These are phyloP conservation scores for Epichloe typhina DNA, from an alignment of 2,329 filamentous ascomycete genomes.

Conservation along the genomic window DNA sequence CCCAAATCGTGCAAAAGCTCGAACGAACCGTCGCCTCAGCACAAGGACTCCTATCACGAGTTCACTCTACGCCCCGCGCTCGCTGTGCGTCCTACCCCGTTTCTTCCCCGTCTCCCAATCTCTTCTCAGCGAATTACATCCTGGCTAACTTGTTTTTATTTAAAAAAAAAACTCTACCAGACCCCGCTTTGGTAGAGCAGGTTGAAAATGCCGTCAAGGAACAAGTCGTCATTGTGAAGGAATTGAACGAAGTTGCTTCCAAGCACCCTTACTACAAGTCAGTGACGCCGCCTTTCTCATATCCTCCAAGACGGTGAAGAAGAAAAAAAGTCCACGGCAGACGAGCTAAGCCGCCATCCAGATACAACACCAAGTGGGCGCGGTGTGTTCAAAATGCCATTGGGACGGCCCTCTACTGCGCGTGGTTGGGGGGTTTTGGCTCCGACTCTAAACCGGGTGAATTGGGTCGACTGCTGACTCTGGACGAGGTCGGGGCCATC, in stretches of 20 bases:
- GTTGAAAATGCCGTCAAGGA: conserved; percentile 60
- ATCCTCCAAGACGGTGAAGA: neutral
- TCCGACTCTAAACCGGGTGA: conserved; percentile 28
- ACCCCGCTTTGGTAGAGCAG: conserved; percentile 53
- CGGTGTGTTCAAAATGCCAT: conserved; percentile 71
- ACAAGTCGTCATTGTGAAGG: conserved; percentile 56
- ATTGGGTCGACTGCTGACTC: conserved; percentile 60
- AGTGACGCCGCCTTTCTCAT: neutral
- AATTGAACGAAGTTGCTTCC: conserved; percentile 61
- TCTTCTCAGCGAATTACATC: neutral
- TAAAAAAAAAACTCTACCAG: conserved; percentile 18
- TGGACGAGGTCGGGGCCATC: conserved; percentile 73
- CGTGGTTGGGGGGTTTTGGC: conserved; percentile 73
- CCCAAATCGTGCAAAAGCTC: conserved; percentile 66
- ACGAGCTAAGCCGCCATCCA: conserved; percentile 12
- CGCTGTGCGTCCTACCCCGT: conserved; percentile 28
- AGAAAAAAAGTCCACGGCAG: neutral
- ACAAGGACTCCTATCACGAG: conserved; percentile 72
- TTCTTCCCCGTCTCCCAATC: too few relatives aligned
- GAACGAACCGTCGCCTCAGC: conserved; percentile 73
- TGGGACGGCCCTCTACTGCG: conserved; percentile 41
- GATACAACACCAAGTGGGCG: conserved; percentile 76
- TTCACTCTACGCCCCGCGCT: conserved; percentile 69
- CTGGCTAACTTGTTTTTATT: conserved; percentile 1
- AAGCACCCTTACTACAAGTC: conserved; percentile 94